Base-by-base conservation (phyloP, 2,329 filamentous ascomycete genomes). In the Trichophyton verrucosum region DNA sequence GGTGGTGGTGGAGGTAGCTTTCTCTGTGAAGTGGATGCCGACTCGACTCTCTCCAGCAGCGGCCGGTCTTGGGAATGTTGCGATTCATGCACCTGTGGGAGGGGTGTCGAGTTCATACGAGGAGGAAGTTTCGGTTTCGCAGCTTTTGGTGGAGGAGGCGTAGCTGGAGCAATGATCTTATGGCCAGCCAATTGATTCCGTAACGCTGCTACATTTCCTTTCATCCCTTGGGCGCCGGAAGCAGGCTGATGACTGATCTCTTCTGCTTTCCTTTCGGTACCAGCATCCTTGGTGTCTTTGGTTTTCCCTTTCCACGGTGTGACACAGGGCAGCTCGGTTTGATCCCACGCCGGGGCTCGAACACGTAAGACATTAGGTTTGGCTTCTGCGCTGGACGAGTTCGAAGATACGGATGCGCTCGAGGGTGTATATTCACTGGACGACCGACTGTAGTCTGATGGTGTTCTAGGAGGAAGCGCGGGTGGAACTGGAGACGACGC, bases 321-420 rank as follows among this genome's bases (percentile, higher is more conserved):
- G 84, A 72, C 33, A 46, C 78, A 74, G 58, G 83, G 83, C 8
- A 85, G 70, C 42, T 77, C 76, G 13, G 77, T 70, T 57, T 81
- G 78, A 62, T 82, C 81, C 72, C 79, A 86, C 55, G 78, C 78
- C 8, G 83, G 83, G 4, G 82, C 80, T 66, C 78, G 77, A 56
- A 81, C 71, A 3, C 17, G 51, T 17, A 59, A 20, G 44, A 74
- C 72, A 61, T 72, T 70, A 24, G 70, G 65, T 42, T 69, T 71
- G 22, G 59, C 38, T 6, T 30, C 22, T n/a, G 40, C 4, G 15
- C 42, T 61, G 22, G 57, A 66, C 64, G 60, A 70, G 65, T 22
- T 71, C 66, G 27, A 69, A 57, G 74, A 76, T 42, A 75, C 75
- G 1, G 80, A 81, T 7, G 74, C 71, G 57, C 76, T 76, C 11